Base-by-base conservation (phyloP, 179 eudicot species). In the Sideroxylon spinosum region DNA sequence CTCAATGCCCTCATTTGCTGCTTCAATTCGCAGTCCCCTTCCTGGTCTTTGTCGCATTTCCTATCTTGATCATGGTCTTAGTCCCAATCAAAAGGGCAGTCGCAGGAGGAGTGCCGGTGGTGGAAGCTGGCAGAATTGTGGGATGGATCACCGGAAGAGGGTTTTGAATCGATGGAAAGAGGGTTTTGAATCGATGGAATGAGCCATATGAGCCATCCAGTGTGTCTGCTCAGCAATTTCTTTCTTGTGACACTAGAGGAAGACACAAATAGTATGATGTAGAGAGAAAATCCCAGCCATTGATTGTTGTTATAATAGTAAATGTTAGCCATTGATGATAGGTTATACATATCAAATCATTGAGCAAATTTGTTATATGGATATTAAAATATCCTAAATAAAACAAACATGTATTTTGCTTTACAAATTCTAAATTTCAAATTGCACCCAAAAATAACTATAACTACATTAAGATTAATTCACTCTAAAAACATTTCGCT, bases 1-100 rank as follows among this genome's bases (percentile, higher is more conserved):
- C 79, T 89, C 95, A 13, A 79, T 53, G 0, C 97, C 97, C 0
- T 94, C 97, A 85, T 94, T 69, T 83, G 82, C 2, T 85, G 79
- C 82, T 84, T 86, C 7, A 77, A 53, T 19, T 86, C 88, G 5
- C 88, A 76, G 11, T 80, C 86, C 9, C 88, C n/a, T n/a, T n/a
- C n/a, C n/a, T n/a, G n/a, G n/a, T n/a, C n/a, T n/a, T n/a, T 64
- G 1, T 86, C 89, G 0, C 87, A 78, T 2, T 86, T 86, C 52
- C 84, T 78, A 7, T 86, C 87, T 0, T 80, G 67, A 0, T 83
- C 82, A 4, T 78, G 76, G 17, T 79, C 84, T 0, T 80, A 75
- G 29, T 80, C 71, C 1, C 49, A 50, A 6, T 68, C 71, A 32
- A 28, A 66, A 66, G 28, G 13, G 50, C 52, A 52, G 6, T 73